Conservation (phyloP, 83 land plant species). For the Thuja plicata region DNA sequence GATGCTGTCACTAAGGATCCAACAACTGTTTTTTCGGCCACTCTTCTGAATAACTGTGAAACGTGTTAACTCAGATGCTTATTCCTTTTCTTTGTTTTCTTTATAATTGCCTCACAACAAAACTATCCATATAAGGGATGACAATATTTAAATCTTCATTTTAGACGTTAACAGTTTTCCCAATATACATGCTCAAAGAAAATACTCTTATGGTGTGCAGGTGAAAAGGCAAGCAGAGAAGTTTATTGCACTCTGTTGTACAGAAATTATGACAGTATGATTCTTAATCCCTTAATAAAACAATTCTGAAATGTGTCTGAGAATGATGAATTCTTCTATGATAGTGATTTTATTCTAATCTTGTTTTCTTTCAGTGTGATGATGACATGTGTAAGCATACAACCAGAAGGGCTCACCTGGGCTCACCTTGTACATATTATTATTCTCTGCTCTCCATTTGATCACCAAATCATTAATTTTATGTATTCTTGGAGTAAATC, state of each 20-base stretch:
- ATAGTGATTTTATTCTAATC: not conserved
- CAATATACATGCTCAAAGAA: not conserved
- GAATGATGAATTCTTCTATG: not conserved
- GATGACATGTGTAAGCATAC: conserved; percentile 90
- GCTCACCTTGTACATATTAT: not conserved
- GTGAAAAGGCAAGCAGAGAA: conserved; percentile 83
- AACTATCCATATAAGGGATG: not conserved
- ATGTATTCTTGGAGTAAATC: not conserved
- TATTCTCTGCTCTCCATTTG: not conserved
- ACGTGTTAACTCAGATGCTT: conserved; percentile 32
- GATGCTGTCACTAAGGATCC: conserved; percentile 39
- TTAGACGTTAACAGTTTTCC: not conserved
- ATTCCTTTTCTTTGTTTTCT: not conserved
- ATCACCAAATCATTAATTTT: not conserved
- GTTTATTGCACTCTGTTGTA: conserved; percentile 74
- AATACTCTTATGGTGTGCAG: conserved; percentile 40
- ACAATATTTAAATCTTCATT: not conserved
- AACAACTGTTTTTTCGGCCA: conserved; percentile 30
- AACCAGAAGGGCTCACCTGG: conserved; percentile 35
- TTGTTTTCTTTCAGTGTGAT: conserved; percentile 71
- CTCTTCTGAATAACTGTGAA: conserved; percentile 48
- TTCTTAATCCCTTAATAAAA: conserved; percentile 8
- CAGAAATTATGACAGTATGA: conserved; percentile 81
- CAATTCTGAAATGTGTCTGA: not conserved
- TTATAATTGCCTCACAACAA: not conserved